Evolutionary conservation across 2,329 filamentous ascomycete species (phyloP).

Genomic region (Aspergillus brasiliensis): DNA sequence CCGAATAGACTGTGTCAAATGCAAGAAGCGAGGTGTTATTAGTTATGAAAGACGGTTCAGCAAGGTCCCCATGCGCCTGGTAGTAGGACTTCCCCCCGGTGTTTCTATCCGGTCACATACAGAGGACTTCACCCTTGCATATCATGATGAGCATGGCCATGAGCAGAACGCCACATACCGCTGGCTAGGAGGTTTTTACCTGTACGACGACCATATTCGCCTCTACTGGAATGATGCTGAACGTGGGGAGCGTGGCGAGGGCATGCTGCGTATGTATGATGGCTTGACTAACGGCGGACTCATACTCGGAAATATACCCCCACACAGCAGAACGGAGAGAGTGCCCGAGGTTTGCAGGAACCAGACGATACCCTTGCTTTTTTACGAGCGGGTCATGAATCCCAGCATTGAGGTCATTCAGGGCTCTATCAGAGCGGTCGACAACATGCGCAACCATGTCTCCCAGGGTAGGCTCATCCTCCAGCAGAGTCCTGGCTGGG

Average conservation of each 20-base stretch:
- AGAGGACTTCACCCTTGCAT: constrained; percentile 27
- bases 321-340: constrained; percentile 16
- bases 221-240: constrained; percentile 37
- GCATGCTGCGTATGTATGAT: constrained; percentile 35
- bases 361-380: constrained; percentile 28
- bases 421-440: constrained; percentile 16
- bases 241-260: constrained; percentile 27
- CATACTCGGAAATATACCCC: constrained; percentile 30
- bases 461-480: constrained; percentile 8
- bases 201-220: constrained; percentile 21
- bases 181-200: constrained; percentile 44
- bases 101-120: constrained; percentile 27
- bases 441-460: constrained; percentile 12
- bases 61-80: constrained; percentile 34
- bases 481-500: constrained; percentile 13
- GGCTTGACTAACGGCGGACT: constrained; percentile 26
- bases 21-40: constrained; percentile 8
- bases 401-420: constrained; percentile 23
- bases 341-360: constrained; percentile 31
- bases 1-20: constrained; percentile 10
- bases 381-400: constrained; percentile 39
- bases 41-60: constrained; percentile 18
- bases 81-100: constrained; percentile 21
- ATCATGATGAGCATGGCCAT: constrained; percentile 20
- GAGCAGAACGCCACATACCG: constrained; percentile 31